Evolutionary conservation across 1,139 yeast genomes (phyloP).

Genomic region (Zygosaccharomyces sapae): DNA sequence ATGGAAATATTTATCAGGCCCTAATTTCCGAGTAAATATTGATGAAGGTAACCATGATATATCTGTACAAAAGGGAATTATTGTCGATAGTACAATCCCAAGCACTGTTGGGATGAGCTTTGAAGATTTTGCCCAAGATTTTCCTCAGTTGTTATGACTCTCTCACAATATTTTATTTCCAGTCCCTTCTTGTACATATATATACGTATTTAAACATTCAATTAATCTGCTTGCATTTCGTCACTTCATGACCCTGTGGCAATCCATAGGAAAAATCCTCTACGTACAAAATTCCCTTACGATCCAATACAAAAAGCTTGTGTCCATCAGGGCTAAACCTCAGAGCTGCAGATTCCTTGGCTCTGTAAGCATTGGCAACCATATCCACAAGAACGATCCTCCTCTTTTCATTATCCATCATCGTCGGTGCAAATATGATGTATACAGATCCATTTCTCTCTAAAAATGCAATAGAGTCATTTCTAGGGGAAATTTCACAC

Average conservation of each 20-base stretch:
- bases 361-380: constrained; percentile 67
- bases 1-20: constrained; percentile 33
- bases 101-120: constrained; percentile 37
- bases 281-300: constrained; percentile 72
- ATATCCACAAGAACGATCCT: constrained; percentile 72
- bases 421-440: constrained; percentile 60
- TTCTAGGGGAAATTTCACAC: constrained; percentile 75
- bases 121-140: constrained; percentile 51
- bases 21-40: constrained; percentile 27
- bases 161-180: not conserved
- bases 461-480: constrained; percentile 76
- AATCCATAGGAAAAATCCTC: constrained; percentile 87
- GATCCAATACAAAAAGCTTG: constrained; percentile 66
- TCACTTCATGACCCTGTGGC: constrained; percentile 73
- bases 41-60: constrained; percentile 18
- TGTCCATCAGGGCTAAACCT: constrained; percentile 79
- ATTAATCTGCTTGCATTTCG: constrained; percentile 60
- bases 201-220: constrained; percentile 20
- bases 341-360: constrained; percentile 69
- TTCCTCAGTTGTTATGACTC: constrained; percentile 41
- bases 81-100: constrained; percentile 19
- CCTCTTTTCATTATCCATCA: constrained; percentile 49
- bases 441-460: constrained; percentile 75
- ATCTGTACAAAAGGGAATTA: constrained; percentile 31
- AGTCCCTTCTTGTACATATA: not conserved